Percentiles rank a stretch among this genome's conserved stretches.
Conservation (phyloP, 257 asterid genomes). For the Jasminum sambac region DNA sequence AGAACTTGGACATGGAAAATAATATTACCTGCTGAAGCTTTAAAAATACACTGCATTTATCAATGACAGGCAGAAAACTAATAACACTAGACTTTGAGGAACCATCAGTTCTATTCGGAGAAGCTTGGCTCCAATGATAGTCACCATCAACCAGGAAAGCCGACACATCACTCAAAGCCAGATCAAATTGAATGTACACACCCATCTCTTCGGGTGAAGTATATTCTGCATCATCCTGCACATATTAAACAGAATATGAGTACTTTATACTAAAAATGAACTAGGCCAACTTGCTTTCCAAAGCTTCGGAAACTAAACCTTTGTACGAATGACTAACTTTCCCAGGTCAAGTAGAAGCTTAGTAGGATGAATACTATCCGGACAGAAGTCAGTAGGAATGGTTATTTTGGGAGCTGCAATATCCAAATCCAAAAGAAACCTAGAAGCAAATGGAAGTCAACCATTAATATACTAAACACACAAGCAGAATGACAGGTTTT, state of each 20-base stretch:
- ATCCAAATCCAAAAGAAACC: conserved; percentile 93
- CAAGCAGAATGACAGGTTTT: conserved; percentile 21
- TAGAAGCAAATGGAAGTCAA: conserved; percentile 35
- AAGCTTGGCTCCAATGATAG: conserved; percentile 67
- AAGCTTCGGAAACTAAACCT: conserved; percentile 49
- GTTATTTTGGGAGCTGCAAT: conserved; percentile 98
- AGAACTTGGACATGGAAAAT: conserved; percentile 17
- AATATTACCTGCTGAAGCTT: conserved; percentile 94
- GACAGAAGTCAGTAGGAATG: conserved; percentile 81
- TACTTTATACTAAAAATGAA: conserved; percentile 19
- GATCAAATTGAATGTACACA: conserved; percentile 85
- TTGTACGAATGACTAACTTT: conserved; percentile 77
- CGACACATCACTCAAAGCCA: conserved; percentile 87
- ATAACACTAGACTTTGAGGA: conserved; percentile 43
- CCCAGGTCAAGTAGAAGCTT: conserved; percentile 98
- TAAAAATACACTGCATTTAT: conserved; percentile 80
- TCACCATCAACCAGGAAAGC: conserved; percentile 98
- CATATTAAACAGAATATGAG: conserved; percentile 26
- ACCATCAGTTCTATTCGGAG: conserved; percentile 34
- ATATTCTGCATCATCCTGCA: conserved; percentile 72
- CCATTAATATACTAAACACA: conserved; percentile 15
- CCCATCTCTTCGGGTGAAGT: conserved; percentile 71
- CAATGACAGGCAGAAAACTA: conserved; percentile 79
- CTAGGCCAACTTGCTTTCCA: conserved; percentile 13
- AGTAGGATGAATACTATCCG: conserved; percentile 74